Percentiles rank a stretch among this genome's conserved stretches.
These are phyloP conservation scores for Arthrobotrys sphaeroides DNA, from an alignment of 2,329 filamentous ascomycete genomes.

Conservation along the genomic window DNA sequence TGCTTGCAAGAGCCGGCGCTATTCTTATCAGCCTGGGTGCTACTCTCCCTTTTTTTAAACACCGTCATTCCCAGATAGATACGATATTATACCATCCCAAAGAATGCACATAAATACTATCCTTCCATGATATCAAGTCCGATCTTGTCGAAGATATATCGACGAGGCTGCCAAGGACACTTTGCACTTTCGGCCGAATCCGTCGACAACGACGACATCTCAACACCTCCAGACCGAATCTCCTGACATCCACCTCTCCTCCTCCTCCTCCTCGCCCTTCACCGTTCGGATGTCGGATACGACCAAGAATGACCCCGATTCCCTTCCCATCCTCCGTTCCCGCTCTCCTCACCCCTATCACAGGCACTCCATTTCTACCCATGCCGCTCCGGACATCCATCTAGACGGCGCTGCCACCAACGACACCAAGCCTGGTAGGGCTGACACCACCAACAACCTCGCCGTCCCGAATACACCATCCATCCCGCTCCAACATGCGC, in stretches of 20 bases:
- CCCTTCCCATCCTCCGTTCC: conserved; percentile 44
- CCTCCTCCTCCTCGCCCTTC: neutral
- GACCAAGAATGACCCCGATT: conserved; percentile 38
- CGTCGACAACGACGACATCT: conserved; percentile 26
- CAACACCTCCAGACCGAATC: conserved; percentile 18
- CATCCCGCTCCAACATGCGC: conserved; percentile 49
- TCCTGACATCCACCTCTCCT: conserved; percentile 11
- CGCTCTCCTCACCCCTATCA: conserved; percentile 50
- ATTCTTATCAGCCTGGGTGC: neutral
- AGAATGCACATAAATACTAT: too few relatives aligned
- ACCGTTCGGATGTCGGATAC: conserved; percentile 51
- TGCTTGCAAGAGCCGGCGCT: neutral
- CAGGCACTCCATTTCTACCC: conserved; percentile 35
- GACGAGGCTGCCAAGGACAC: conserved; percentile 8
- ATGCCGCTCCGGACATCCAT: conserved; percentile 21
- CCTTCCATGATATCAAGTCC: too few relatives aligned
- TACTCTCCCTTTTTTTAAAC: neutral
- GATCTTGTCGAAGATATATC: neutral
- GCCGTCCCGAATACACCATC: conserved; percentile 16
- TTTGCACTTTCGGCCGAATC: conserved; percentile 18
- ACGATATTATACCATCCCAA: too few relatives aligned
- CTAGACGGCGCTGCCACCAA: neutral
- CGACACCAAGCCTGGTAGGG: conserved; percentile 37
- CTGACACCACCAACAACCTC: conserved; percentile 29
- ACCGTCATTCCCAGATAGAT: neutral